phyloP scores from a whole-genome alignment of 768 basidiomycete species.

The Hortiboletus flavorubellus region DNA sequence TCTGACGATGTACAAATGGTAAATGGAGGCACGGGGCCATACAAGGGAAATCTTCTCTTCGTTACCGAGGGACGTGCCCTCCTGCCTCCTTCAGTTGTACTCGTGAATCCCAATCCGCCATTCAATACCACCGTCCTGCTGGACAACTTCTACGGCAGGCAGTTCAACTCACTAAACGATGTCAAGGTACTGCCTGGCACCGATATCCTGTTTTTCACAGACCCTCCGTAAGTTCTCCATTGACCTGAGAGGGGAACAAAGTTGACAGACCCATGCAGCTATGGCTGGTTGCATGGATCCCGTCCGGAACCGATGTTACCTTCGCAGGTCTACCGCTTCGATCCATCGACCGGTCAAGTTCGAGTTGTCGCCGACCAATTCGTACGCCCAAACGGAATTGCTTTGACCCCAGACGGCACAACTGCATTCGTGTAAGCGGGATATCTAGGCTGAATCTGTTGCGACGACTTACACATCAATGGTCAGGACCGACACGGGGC shows the following conservation, averaged over 20 bases:
- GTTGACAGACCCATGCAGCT: slow-evolving; percentile 35
- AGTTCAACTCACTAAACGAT: slow-evolving; percentile 84
- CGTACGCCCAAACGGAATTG: slow-evolving; percentile 69
- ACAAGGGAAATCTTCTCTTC: slow-evolving; percentile 54
- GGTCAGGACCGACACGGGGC: slow-evolving; percentile 31
- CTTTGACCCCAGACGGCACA: slow-evolving; percentile 61
- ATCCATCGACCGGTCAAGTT: slow-evolving; percentile 60
- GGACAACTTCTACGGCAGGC: slow-evolving; percentile 77
- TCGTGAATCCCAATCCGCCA: slow-evolving; percentile 62
- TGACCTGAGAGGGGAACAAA: neutral
- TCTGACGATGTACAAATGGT: slow-evolving; percentile 64
- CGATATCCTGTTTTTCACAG: slow-evolving; percentile 74
- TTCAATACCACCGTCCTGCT: slow-evolving; percentile 67
- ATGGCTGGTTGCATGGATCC: slow-evolving; percentile 64
- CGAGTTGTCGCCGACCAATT: slow-evolving; percentile 79
- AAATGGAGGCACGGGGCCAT: slow-evolving; percentile 66
- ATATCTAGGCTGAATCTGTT: neutral
- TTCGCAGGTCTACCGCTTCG: slow-evolving; percentile 73
- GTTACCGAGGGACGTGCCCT: slow-evolving; percentile 64
- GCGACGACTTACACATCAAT: slow-evolving; percentile 11
- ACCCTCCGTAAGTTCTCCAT: slow-evolving; percentile 48
- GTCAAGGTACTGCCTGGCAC: slow-evolving; percentile 67
- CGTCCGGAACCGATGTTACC: slow-evolving; percentile 64
- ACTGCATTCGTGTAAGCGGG: slow-evolving; percentile 58
- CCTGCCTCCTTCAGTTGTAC: slow-evolving; percentile 57